Conservation (phyloP, 2,329 filamentous ascomycete species). For the Chaetomiaceae sp. region DNA sequence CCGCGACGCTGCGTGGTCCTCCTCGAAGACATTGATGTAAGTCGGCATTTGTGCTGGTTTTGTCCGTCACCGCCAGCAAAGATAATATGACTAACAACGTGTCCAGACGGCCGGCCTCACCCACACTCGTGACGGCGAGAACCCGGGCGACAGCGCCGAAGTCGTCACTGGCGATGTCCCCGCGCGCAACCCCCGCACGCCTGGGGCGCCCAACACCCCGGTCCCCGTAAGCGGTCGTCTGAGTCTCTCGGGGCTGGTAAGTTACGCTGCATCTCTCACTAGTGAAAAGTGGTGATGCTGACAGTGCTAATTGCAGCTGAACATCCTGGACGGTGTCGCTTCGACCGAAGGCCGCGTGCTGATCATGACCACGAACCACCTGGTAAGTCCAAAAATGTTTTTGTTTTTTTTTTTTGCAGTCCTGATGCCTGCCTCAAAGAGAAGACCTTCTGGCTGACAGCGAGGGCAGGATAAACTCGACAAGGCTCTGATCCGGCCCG, state of each 20-base stretch:
- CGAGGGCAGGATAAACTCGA: constrained; percentile 45
- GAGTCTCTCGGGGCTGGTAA: constrained; percentile 61
- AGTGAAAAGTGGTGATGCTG: no score
- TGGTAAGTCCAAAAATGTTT: constrained; percentile 23
- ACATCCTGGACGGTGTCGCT: constrained; percentile 70
- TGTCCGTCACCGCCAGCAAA: no score
- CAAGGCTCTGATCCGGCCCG: constrained; percentile 56
- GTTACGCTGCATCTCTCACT: no score
- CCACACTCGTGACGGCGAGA: constrained; percentile 43
- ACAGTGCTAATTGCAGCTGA: constrained; percentile 39
- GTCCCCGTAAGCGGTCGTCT: constrained; percentile 43
- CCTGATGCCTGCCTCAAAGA: no score
- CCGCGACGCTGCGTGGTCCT: constrained; percentile 66
- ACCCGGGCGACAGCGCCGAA: constrained; percentile 12
- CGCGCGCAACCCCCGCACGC: not conserved
- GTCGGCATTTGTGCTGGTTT: no score
- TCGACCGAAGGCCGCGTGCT: constrained; percentile 58
- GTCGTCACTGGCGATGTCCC: constrained; percentile 11
- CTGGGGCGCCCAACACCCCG: not conserved
- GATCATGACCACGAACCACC: constrained; percentile 61
- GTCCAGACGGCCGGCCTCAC: constrained; percentile 56
- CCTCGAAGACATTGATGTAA: constrained; percentile 64
- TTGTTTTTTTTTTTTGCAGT: no score
- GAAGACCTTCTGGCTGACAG: no score
- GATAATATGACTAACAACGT: no score